Percentiles rank a stretch among this genome's conserved stretches.
Conservation (phyloP, 2,329 filamentous ascomycete genomes). For the Trichoderma sp. region DNA sequence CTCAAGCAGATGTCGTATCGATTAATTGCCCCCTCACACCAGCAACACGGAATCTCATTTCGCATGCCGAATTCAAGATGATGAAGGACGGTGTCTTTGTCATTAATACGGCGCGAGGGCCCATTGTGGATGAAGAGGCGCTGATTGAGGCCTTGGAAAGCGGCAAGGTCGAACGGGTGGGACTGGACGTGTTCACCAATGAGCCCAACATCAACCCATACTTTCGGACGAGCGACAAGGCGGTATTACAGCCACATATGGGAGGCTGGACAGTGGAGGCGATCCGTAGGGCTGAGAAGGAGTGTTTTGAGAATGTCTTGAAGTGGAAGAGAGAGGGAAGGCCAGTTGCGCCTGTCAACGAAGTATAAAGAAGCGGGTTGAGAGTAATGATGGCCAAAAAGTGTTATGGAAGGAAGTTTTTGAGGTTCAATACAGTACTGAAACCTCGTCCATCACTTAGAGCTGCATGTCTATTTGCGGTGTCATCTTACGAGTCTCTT, state of each 20-base stretch:
- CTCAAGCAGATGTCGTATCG: conserved; percentile 40
- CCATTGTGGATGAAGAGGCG: conserved; percentile 47
- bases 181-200: conserved; percentile 46
- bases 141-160: conserved; percentile 45
- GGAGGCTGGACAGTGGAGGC: conserved; percentile 44
- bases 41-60: conserved; percentile 41
- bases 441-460: background rate
- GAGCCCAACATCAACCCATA: conserved; percentile 43
- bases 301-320: conserved; percentile 46
- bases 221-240: conserved; percentile 40
- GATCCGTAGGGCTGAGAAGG: conserved; percentile 41
- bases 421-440: background rate
- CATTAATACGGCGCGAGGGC: conserved; percentile 51
- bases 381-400: background rate
- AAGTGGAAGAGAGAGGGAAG: conserved; percentile 38
- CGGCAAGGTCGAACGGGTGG: conserved; percentile 45
- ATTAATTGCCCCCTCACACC: conserved; percentile 41
- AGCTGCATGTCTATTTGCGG: background rate
- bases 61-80: conserved; percentile 36
- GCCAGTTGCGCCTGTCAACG: conserved; percentile 39
- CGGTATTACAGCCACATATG: conserved; percentile 44
- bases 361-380: background rate
- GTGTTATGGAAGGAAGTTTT: no score
- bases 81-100: conserved; percentile 49
- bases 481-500: background rate